These are phyloP conservation scores for Sophora flavescens DNA, from an alignment of 306 rosid species.

Conservation along the genomic window DNA sequence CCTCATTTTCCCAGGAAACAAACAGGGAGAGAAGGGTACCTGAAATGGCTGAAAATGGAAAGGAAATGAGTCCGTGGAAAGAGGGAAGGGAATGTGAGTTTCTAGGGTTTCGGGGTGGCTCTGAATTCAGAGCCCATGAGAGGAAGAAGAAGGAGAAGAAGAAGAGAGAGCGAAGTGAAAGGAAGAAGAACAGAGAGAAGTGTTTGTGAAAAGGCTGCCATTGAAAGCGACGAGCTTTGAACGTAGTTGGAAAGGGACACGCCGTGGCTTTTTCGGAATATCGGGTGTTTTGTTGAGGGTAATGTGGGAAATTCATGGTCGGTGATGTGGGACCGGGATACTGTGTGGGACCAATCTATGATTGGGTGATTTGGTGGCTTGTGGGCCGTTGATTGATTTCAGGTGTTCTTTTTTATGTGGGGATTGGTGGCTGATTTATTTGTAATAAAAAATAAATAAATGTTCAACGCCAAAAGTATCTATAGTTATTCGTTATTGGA, in stretches of 20 bases:
- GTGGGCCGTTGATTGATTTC: background rate
- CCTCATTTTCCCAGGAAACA: slow-evolving; percentile 6
- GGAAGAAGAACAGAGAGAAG: background rate
- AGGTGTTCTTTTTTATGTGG: background rate
- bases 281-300: background rate
- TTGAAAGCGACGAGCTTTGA: slow-evolving; percentile 37
- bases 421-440: background rate
- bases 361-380: background rate
- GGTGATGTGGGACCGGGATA: background rate
- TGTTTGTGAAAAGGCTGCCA: slow-evolving; percentile 1
- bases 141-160: background rate
- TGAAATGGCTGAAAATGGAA: slow-evolving; percentile 1
- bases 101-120: slow-evolving; percentile 55
- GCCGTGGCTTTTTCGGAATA: background rate
- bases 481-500: no score
- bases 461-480: no score
- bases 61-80: background rate
- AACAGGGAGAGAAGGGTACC: background rate
- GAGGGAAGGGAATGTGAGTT: slow-evolving; percentile 2
- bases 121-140: slow-evolving; percentile 42
- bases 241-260: background rate
- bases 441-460: no score
- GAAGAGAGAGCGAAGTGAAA: background rate
- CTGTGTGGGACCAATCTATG: background rate
- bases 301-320: background rate